Base-by-base conservation (phyloP, 202 grass and related monocot genomes). In the Panicum virgatum region DNA sequence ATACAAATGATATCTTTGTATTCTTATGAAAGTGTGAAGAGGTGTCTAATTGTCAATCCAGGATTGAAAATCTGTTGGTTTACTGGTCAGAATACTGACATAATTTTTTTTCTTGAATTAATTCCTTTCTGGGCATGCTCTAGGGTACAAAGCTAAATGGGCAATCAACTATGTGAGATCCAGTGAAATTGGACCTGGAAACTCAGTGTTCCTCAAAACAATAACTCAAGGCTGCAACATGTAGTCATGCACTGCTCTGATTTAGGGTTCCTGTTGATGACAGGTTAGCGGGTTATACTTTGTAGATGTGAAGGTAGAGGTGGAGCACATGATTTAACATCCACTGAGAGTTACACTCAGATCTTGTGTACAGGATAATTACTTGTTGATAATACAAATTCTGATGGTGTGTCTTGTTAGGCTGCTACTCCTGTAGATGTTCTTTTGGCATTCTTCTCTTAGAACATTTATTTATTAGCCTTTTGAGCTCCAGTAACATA, bases 401-500 rank as follows among this genome's bases (percentile, higher is more conserved):
- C 7, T 54, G 29, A 23, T 81, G 0, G 9, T 9, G 2, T 68
- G 6, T 75, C 23, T 6, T 58, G 50, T 29, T 48, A 48, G 26
- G 68, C 9, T 72, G 45, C 60, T 43, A 56, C 18, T 84, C 62
- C 20, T 34, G 39, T 74, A 37, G 10, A 58, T 86, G 39, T 60
- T 38, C 11, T 56, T 43, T 51, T 64, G 43, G 5, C 20, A 87
- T 53, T 63, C 1, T 51, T 78, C 19, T 64, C 66, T 47, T 46
- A 45, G n/a, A 83, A 34, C 29, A 48, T 44, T 15, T 84, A 39
- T 62, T 44, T 73, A 27, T 6, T 79, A 62, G 25, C 75, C 52
- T 79, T 44, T 38, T 38, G 51, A 46, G 51, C 9, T 77, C 18
- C 12, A 62, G 34, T 89, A 6, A 80, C 79, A 66, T 77, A 76